Base-by-base conservation (phyloP, 2,329 filamentous ascomycete genomes). In the Dactylonectria macrodidyma region DNA sequence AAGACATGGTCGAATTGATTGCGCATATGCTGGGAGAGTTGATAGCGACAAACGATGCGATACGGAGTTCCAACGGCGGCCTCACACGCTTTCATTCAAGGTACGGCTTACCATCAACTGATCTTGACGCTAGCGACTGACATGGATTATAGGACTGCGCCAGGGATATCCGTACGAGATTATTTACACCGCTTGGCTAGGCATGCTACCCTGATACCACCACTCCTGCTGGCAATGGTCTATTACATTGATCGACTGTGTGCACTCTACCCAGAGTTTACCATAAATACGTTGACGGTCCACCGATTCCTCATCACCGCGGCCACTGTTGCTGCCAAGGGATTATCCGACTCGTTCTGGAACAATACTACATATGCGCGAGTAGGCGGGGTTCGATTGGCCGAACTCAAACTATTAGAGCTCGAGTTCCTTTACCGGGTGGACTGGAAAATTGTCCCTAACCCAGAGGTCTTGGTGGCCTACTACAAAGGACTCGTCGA, bases 221-320 rank as follows among this genome's bases (percentile, higher is more conserved):
- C 96, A 1, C 92, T 99, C 58, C 87, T 99, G n/a, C 89, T 99
- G 41, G 96, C 95, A 74, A 98, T 99, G 94, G 96, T 99, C 65
- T 99, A 97, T 79, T 99, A 98, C 78, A 98, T 99, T 76, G 96
- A 99, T 82, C 92, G 95, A 36, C 88, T 99, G 24, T 99, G 95
- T 81, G 92, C 93, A 11, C 86, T 97, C 66, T 99, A 98, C 79
- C 93, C 94, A 3, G 93, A 95, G 54, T 99, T 99, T 80, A 98
- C 95, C 33, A 97, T 99, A 74, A 97, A 95, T 79, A 97, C 94
- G 54, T 86, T 99, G 22, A 99, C 96, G 0, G 95, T 99, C 3
- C 96, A 99, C 83, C 95, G 96, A 9, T 99, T 98, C 78, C 88
- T 99, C 10, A 99, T 99, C 73, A 96, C 95, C 2, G 95, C 95